Percentiles rank a stretch among this genome's conserved stretches.
These are phyloP conservation scores for Phytophthora pini DNA, from an alignment of 352 stramenopile species.

Conservation along the genomic window DNA sequence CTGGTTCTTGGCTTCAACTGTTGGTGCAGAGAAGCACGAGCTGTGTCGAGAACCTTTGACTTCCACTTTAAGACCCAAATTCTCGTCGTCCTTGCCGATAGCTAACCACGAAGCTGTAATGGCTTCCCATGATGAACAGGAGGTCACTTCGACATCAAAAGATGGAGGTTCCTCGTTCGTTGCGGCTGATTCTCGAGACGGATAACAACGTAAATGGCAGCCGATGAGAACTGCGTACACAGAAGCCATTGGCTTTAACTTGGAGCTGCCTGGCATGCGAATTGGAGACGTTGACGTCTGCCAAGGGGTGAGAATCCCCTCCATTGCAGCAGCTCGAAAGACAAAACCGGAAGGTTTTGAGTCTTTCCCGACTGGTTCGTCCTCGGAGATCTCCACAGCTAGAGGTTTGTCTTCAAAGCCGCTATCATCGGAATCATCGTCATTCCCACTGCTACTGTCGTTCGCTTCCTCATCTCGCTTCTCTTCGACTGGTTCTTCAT, in stretches of 20 bases:
- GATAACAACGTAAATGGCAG: constrained; percentile 39
- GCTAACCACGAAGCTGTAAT: constrained; percentile 27
- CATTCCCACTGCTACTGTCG: neutral
- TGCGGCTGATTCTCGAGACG: constrained; percentile 26
- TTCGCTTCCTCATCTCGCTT: constrained; percentile 2
- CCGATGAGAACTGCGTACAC: constrained; percentile 54
- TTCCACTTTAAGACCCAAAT: constrained; percentile 50
- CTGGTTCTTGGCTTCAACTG: constrained; percentile 39
- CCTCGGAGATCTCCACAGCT: constrained; percentile 1
- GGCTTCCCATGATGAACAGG: constrained; percentile 53
- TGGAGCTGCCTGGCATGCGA: constrained; percentile 26
- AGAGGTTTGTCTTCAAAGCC: constrained; percentile 29
- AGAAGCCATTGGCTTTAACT: constrained; percentile 23
- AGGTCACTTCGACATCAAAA: constrained; percentile 48
- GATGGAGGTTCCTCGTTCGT: constrained; percentile 18
- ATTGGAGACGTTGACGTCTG: constrained; percentile 28
- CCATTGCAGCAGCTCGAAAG: constrained; percentile 49
- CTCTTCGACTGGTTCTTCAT: constrained; percentile 23
- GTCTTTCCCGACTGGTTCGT: neutral
- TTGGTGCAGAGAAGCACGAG: constrained; percentile 50
- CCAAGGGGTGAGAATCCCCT: constrained; percentile 58
- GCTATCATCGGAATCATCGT: constrained; percentile 4
- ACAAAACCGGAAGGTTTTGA: constrained; percentile 21
- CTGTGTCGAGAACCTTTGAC: constrained; percentile 21
- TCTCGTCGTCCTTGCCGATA: constrained; percentile 36